These are phyloP conservation scores for Macaranga tanarius DNA, from an alignment of 441 rosid species.

Conservation along the genomic window DNA sequence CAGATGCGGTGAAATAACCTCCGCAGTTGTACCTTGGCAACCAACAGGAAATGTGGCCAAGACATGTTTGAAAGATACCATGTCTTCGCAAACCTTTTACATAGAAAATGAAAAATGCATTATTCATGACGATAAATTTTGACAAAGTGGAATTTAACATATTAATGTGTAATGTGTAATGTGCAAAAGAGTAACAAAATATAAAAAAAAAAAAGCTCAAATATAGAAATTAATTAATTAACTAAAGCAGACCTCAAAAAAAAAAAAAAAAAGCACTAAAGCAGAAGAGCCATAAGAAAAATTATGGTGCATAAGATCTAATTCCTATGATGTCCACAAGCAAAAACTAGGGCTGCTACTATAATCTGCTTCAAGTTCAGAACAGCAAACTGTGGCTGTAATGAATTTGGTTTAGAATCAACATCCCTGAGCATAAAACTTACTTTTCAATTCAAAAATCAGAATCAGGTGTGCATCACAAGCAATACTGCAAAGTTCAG, in stretches of 20 bases:
- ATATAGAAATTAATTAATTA: neutral
- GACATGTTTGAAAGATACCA: constrained; percentile 23
- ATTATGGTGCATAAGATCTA: neutral
- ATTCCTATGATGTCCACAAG: neutral
- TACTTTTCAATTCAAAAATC: neutral
- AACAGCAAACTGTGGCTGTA: neutral
- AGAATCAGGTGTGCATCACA: no score
- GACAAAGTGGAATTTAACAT: neutral
- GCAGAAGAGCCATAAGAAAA: neutral
- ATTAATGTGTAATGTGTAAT: neutral
- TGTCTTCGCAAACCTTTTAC: neutral
- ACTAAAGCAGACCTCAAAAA: neutral
- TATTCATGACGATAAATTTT: no score
- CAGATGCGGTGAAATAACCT: constrained; percentile 69
- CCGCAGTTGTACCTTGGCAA: constrained; percentile 45
- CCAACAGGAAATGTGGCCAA: constrained; percentile 55
- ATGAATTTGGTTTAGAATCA: neutral
- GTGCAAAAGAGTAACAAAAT: neutral
- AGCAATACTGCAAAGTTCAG: no score
- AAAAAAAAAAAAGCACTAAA: no score
- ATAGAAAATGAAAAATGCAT: neutral
- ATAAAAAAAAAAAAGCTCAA: neutral
- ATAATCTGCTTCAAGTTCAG: neutral
- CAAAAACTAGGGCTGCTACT: neutral
- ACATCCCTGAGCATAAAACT: neutral